Evolutionary conservation across 2,329 filamentous ascomycete species (phyloP).

Genomic region (Exophiala spinifera): DNA sequence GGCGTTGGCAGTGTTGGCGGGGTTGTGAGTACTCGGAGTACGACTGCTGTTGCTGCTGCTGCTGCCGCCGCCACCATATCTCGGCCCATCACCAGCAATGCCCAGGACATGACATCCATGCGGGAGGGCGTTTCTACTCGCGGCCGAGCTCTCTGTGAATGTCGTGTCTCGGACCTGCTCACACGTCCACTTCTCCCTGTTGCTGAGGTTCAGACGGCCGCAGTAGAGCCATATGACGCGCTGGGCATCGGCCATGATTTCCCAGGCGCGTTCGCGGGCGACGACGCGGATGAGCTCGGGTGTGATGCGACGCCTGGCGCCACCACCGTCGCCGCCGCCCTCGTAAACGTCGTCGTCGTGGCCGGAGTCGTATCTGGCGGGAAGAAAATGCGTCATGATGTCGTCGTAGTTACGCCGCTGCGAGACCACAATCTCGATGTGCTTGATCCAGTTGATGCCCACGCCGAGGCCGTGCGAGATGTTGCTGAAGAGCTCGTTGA

Average conservation of each 20-base stretch:
- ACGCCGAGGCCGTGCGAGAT: slow-evolving; percentile 20
- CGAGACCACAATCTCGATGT: slow-evolving; percentile 9
- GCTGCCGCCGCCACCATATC: no score
- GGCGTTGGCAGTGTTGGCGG: no score
- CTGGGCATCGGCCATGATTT: slow-evolving; percentile 6
- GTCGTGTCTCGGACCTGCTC: not conserved
- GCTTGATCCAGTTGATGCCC: slow-evolving; percentile 18
- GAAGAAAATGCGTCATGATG: no score
- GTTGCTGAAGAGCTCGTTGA: slow-evolving; percentile 15
- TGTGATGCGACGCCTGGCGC: slow-evolving; percentile 1
- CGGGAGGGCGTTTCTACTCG: not conserved
- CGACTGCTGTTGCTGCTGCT: no score
- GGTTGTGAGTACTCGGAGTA: no score
- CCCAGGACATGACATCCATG: no score
- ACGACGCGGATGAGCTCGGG: slow-evolving; percentile 3
- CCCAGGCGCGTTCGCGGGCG: not conserved
- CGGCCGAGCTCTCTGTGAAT: not conserved
- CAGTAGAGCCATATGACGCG: slow-evolving; percentile 13
- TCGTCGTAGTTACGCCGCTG: no score
- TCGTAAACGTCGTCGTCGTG: no score
- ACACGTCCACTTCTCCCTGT: slow-evolving; percentile 13
- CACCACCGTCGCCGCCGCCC: no score
- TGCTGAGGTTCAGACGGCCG: slow-evolving; percentile 11
- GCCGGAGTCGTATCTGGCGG: no score
- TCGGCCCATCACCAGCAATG: no score